Evolutionary conservation across 768 basidiomycete species (phyloP).

Genomic region (Panus rudis): DNA sequence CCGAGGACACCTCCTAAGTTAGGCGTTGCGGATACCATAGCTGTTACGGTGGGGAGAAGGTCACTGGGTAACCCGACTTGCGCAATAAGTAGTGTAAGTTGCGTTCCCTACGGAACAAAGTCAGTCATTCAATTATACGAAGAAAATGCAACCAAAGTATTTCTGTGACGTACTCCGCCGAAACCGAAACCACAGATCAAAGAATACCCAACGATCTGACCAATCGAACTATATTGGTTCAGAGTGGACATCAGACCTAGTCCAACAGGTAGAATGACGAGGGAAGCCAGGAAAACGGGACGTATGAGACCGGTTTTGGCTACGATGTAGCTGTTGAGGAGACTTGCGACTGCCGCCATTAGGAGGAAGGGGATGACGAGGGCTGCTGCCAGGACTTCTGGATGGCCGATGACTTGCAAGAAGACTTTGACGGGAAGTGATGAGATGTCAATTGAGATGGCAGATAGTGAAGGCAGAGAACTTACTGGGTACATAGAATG

Average conservation of each 20-base stretch:
- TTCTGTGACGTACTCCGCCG: slow-evolving; percentile 6
- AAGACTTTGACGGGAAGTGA: slow-evolving; percentile 7
- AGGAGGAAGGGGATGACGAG: slow-evolving; percentile 13
- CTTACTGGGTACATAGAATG: slow-evolving; percentile 13
- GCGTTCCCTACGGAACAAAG: slow-evolving; percentile 6
- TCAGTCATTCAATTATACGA: background rate
- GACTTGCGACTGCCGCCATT: slow-evolving; percentile 7
- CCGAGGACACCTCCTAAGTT: slow-evolving; percentile 12
- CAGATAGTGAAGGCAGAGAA: background rate
- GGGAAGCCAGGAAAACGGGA: slow-evolving; percentile 7
- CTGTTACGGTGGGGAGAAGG: slow-evolving; percentile 12
- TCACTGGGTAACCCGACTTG: slow-evolving; percentile 9
- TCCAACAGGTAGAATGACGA: slow-evolving; percentile 9
- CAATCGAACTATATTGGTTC: slow-evolving; percentile 7
- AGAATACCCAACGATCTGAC: slow-evolving; percentile 9
- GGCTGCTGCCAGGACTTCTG: slow-evolving; percentile 8
- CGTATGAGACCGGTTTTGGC: slow-evolving; percentile 5
- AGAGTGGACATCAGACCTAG: slow-evolving; percentile 12
- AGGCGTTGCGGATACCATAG: slow-evolving; percentile 9
- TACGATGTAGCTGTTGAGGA: slow-evolving; percentile 1
- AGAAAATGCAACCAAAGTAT: no score
- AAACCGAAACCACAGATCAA: slow-evolving; percentile 11
- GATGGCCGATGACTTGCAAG: slow-evolving; percentile 9
- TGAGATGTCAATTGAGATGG: background rate
- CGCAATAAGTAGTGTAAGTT: slow-evolving; percentile 7